Evolutionary conservation across 208 protist species (phyloP).

Genomic region (Leishmania turanica): DNA sequence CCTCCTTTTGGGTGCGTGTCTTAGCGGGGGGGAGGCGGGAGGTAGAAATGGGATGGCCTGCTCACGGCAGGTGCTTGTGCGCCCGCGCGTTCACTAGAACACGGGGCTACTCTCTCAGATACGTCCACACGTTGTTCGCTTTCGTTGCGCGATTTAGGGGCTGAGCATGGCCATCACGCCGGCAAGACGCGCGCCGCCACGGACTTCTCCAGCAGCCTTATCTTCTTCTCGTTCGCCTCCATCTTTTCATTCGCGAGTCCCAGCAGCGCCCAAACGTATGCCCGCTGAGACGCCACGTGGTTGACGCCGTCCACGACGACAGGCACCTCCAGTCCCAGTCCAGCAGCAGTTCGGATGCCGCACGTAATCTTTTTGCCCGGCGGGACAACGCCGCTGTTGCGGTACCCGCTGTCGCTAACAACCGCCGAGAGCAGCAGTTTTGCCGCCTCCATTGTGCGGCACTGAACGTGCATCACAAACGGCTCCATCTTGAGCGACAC

Average conservation of each 20-base stretch:
- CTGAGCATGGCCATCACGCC: neutral
- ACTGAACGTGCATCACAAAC: constrained; percentile 90
- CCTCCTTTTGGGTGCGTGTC: neutral
- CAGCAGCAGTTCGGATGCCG: constrained; percentile 69
- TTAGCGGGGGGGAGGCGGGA: neutral
- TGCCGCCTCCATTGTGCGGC: constrained; percentile 75
- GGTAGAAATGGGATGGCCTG: neutral
- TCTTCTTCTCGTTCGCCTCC: constrained; percentile 64
- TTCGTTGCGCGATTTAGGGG: neutral
- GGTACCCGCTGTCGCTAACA: constrained; percentile 74
- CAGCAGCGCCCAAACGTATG: constrained; percentile 74
- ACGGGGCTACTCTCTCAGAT: neutral
- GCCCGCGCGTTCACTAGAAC: neutral
- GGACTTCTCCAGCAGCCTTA: constrained; percentile 42
- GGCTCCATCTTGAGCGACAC: constrained; percentile 87
- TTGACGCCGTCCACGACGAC: constrained; percentile 75
- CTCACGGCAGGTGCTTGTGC: neutral
- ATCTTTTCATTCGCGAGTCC: constrained; percentile 82
- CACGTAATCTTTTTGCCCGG: constrained; percentile 82
- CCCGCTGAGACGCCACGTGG: constrained; percentile 51
- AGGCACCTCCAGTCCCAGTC: constrained; percentile 77
- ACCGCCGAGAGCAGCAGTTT: constrained; percentile 72
- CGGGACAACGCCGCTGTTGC: constrained; percentile 87
- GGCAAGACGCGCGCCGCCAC: constrained; percentile 31
- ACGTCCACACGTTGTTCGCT: neutral